Evolutionary conservation across 805 yeast species (phyloP), one percentile per base, ranked within the genome.

Genomic region (Grigorovia humatica): DNA sequence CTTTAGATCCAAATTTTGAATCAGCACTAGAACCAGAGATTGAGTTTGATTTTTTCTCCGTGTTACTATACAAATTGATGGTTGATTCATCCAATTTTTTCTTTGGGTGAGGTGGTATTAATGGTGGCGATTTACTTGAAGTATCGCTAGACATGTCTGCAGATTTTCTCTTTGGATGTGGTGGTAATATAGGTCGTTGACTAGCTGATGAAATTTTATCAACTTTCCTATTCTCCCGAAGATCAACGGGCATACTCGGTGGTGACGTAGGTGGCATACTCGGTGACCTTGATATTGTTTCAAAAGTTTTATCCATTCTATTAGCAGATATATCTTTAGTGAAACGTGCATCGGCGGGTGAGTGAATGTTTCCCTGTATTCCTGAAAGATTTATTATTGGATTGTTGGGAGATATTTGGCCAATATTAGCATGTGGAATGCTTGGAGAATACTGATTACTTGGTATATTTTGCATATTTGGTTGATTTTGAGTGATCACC

Each of bases 101-200:
- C 17, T 44, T 48, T 20, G 54, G 57, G 43, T 56, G 60, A 20
- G 58, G 57, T 3, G 62, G 62, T n/a, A 57, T 45, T 20, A 51
- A 52, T 18, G 61, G 61, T 13, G 61, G 60, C 3, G 35, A 7
- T 27, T 38, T 42, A 4, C 40, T 9, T 9, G 48, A 46, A 5
- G 38, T n/a, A 38, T 41, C 49, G 9, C 23, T 47, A n/a, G 19
- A 23, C 1, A 17, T 6, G 15, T 27, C 32, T 3, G 20, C 40
- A 40, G 48, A 38, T 27, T 47, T 29, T 27, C 27, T 47, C 27
- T 11, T 41, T 17, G 49, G 49, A 41, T 47, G 49, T 41, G 49
- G 49, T 41, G 49, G 49, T n/a, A 47, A 19, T 40, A 30, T 43
- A n/a, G 49, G 49, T 23, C 44, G 48, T 23, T 15, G n/a, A 15